Percentiles rank a stretch among this genome's conserved stretches.
Evolutionary conservation across 805 yeast genomes (phyloP).

Genomic region (Kodamaea neixiangensis): DNA sequence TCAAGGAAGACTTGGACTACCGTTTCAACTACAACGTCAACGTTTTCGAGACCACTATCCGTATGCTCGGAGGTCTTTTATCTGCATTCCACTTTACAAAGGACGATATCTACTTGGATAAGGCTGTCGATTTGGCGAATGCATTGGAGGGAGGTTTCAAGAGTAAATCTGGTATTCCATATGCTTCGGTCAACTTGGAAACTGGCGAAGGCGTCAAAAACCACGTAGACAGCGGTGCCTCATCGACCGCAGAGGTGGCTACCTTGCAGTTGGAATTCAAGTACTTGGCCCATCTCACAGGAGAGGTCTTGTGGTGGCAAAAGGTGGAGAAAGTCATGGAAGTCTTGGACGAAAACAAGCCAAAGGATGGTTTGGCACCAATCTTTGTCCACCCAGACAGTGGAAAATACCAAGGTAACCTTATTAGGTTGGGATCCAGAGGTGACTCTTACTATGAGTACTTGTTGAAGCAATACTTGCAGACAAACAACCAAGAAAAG

Average conservation of each 20-base stretch:
- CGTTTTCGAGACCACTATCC: conserved; percentile 90
- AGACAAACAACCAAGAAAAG: conserved; percentile 62
- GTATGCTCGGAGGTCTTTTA: conserved; percentile 92
- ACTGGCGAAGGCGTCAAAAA: conserved; percentile 60
- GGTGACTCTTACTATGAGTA: conserved; percentile 95
- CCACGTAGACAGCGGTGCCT: conserved; percentile 73
- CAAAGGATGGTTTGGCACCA: conserved; percentile 78
- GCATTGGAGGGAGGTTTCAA: conserved; percentile 70
- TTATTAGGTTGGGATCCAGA: conserved; percentile 82
- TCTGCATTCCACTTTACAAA: conserved; percentile 74
- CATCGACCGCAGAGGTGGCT: conserved; percentile 87
- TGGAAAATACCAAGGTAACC: conserved; percentile 63
- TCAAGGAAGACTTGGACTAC: conserved; percentile 65
- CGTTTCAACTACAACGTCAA: conserved; percentile 74
- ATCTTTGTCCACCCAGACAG: conserved; percentile 74
- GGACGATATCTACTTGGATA: conserved; percentile 71
- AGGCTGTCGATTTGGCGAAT: conserved; percentile 76
- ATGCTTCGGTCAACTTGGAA: conserved; percentile 70
- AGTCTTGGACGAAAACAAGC: conserved; percentile 63
- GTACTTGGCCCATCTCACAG: conserved; percentile 76
- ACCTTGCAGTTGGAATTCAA: conserved; percentile 87
- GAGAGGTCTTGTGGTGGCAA: conserved; percentile 77
- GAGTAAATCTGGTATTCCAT: conserved; percentile 70
- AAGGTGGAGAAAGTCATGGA: conserved; percentile 72
- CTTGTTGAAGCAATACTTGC: conserved; percentile 79